These are phyloP conservation scores for Macrolepiota albuminosa DNA, from an alignment of 768 basidiomycete genomes.

Conservation along the genomic window DNA sequence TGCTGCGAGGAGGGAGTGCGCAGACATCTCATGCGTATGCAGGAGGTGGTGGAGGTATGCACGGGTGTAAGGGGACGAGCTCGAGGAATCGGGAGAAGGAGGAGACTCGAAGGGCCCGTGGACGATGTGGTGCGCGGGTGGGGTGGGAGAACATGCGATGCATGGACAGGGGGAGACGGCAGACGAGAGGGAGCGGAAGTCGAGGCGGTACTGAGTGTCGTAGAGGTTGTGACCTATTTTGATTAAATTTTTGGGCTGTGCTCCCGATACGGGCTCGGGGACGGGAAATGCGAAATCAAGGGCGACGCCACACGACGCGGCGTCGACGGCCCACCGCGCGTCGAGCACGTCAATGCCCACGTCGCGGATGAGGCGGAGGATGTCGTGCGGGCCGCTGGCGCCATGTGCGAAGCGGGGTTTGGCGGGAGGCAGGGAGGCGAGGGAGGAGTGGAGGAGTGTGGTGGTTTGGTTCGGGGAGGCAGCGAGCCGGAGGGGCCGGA, in stretches of 20 bases:
- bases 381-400: constrained; percentile 64
- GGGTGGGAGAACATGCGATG: constrained; percentile 48
- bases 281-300: constrained; percentile 77
- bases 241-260: background rate
- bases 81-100: background rate
- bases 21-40: constrained; percentile 88
- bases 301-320: constrained; percentile 67
- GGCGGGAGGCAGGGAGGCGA: constrained; percentile 40
- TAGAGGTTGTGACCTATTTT: constrained; percentile 68
- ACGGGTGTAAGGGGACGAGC: background rate
- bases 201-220: constrained; percentile 46
- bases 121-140: constrained; percentile 28
- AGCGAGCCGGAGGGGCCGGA: constrained; percentile 41
- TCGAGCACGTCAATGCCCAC: constrained; percentile 79
- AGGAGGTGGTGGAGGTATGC: constrained; percentile 5
- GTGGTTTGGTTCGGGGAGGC: constrained; percentile 12
- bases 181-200: constrained; percentile 47
- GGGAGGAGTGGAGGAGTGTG: constrained; percentile 55
- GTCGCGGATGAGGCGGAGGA: constrained; percentile 57
- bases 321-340: constrained; percentile 61
- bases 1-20: constrained; percentile 66
- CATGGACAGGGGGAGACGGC: constrained; percentile 45
- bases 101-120: constrained; percentile 31
- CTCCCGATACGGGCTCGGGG: background rate
- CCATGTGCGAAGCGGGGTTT: constrained; percentile 67